Evolutionary conservation across 805 yeast species (phyloP).

Genomic region (Spathaspora arborariae): DNA sequence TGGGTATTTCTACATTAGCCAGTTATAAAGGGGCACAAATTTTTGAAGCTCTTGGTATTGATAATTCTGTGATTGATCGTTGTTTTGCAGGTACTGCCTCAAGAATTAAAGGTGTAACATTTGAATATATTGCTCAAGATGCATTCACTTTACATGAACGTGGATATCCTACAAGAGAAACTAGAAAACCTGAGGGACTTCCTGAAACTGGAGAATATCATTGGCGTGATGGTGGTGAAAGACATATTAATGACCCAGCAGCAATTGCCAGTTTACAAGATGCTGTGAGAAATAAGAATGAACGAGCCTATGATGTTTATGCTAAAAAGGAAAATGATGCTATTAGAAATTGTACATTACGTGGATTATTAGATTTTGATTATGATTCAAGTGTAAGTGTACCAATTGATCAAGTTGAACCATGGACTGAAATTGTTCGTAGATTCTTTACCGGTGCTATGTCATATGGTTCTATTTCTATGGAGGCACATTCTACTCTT

Average conservation of each 20-base stretch:
- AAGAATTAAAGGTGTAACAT: conserved; percentile 91
- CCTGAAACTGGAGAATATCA: conserved; percentile 97
- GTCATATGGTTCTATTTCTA: conserved; percentile 98
- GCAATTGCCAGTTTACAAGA: conserved; percentile 96
- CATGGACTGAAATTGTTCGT: conserved; percentile 98
- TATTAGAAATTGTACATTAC: conserved; percentile 84
- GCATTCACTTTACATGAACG: conserved; percentile 91
- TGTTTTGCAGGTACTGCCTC: conserved; percentile 98
- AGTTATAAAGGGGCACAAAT: conserved; percentile 99
- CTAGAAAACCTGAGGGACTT: conserved; percentile 66
- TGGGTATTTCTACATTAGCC: conserved; percentile 98
- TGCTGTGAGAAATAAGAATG: conserved; percentile 97
- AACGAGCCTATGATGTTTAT: conserved; percentile 85
- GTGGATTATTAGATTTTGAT: conserved; percentile 93
- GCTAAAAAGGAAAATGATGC: conserved; percentile 89
- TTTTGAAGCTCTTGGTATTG: conserved; percentile 94
- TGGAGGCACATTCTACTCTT: conserved; percentile 96
- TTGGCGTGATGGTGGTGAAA: conserved; percentile 98
- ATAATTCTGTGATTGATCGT: conserved; percentile 89
- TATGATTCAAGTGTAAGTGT: conserved; percentile 66
- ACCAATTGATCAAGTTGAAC: conserved; percentile 97
- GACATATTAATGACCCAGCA: conserved; percentile 90
- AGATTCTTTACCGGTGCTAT: conserved; percentile 99
- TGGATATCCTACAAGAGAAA: conserved; percentile 78
- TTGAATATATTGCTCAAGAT: conserved; percentile 94